Percentiles rank a stretch among this genome's conserved stretches.
These are phyloP conservation scores for Penicillium dipodomyicola DNA, from an alignment of 495 filamentous ascomycete species.

Conservation along the genomic window DNA sequence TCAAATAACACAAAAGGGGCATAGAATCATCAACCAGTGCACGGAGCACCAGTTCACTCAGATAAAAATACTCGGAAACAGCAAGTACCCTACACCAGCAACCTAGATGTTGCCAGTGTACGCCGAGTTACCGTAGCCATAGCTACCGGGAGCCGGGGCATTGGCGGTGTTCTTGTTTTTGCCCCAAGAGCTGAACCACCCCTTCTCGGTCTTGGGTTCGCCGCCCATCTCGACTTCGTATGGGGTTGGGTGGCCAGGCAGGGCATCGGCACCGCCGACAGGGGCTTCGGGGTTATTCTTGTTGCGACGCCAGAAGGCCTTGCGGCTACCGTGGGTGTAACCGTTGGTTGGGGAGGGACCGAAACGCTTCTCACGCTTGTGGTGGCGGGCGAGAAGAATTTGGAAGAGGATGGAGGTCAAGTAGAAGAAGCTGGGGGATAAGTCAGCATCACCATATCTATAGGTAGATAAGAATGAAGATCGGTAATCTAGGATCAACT, in stretches of 20 bases:
- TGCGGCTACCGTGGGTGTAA: constrained; percentile 68
- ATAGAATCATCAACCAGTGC: constrained; percentile 26
- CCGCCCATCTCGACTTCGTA: constrained; percentile 36
- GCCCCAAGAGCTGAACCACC: constrained; percentile 23
- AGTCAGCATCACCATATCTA: background rate
- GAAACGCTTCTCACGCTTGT: constrained; percentile 75
- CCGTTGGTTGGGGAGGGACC: constrained; percentile 74
- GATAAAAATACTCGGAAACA: background rate
- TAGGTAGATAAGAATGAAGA: background rate
- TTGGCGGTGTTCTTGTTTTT: constrained; percentile 29
- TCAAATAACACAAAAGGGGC: constrained; percentile 16
- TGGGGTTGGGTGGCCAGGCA: constrained; percentile 39
- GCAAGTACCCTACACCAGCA: background rate
- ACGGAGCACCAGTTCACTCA: background rate
- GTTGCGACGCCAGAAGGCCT: constrained; percentile 48
- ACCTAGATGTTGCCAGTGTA: constrained; percentile 39
- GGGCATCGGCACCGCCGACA: constrained; percentile 27
- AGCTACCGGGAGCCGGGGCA: constrained; percentile 23
- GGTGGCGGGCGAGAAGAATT: constrained; percentile 61
- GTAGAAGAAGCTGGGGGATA: constrained; percentile 59
- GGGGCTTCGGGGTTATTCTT: constrained; percentile 39
- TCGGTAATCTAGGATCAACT: constrained; percentile 34
- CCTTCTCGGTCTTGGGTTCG: constrained; percentile 27
- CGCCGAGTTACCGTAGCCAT: constrained; percentile 40
- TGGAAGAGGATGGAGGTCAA: constrained; percentile 62